These are phyloP conservation scores for Geoglossum glabrum DNA, from an alignment of 495 filamentous ascomycete genomes.

Conservation along the genomic window DNA sequence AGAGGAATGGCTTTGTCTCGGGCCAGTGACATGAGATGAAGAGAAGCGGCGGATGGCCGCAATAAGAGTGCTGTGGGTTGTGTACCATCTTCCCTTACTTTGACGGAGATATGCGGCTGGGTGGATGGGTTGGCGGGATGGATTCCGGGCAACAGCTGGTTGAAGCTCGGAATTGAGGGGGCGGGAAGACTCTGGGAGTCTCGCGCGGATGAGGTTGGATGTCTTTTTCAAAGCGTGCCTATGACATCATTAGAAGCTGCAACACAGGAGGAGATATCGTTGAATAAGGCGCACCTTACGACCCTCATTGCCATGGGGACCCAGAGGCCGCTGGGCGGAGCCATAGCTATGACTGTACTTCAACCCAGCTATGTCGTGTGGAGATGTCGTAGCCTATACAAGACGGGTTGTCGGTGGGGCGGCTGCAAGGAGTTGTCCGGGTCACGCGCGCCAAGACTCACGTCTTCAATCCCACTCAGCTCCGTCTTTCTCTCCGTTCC, in stretches of 20 bases:
- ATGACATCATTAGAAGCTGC: conserved; percentile 10
- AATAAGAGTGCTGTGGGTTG: conserved; percentile 40
- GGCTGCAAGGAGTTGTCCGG: background rate
- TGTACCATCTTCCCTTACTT: conserved; percentile 45
- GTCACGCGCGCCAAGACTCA: background rate
- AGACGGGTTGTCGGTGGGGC: too few species aligned
- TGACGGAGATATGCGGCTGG: conserved; percentile 51
- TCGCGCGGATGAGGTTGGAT: conserved; percentile 37
- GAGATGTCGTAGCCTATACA: background rate
- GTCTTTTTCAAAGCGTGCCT: conserved; percentile 47
- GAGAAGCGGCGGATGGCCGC: conserved; percentile 39
- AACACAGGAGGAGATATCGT: background rate
- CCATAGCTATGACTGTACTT: conserved; percentile 32
- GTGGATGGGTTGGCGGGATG: conserved; percentile 48
- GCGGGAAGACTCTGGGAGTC: conserved; percentile 33
- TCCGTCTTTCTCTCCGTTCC: background rate
- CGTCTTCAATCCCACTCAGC: background rate
- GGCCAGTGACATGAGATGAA: conserved; percentile 27
- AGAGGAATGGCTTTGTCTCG: conserved; percentile 40
- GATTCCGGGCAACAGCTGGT: conserved; percentile 27
- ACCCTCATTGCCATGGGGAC: conserved; percentile 49
- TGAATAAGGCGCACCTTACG: conserved; percentile 27
- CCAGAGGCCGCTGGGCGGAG: conserved; percentile 44
- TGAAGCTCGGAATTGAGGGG: conserved; percentile 27
- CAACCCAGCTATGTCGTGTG: background rate